phyloP scores from a whole-genome alignment of 2,329 filamentous ascomycete species.

The Xylaria sp. region DNA sequence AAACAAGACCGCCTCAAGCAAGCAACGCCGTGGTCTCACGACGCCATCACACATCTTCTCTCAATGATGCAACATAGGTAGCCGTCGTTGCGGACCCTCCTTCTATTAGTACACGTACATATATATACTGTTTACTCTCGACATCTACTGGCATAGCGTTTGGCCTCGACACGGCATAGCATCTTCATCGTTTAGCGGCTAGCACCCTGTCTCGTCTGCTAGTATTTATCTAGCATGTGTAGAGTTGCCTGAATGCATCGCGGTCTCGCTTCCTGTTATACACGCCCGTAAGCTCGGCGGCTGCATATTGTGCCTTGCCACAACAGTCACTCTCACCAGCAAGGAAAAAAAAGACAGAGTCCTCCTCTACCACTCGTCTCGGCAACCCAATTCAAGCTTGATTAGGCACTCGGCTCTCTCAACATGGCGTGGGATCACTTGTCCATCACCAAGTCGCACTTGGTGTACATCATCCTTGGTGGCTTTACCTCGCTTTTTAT shows the following conservation, averaged over 20 bases:
- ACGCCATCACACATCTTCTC: neutral
- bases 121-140: neutral
- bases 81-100: neutral
- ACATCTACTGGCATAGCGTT: neutral
- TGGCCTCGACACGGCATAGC: neutral
- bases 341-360: constrained; percentile 28
- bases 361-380: constrained; percentile 27
- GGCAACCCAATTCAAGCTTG: constrained; percentile 8
- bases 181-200: neutral
- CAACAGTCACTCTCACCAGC: constrained; percentile 28
- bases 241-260: constrained; percentile 43
- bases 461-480: constrained; percentile 98
- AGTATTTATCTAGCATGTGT: constrained; percentile 33
- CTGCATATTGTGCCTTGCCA: constrained; percentile 32
- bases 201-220: neutral
- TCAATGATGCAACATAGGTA: neutral
- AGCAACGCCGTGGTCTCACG: neutral
- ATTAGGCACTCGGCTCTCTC: constrained; percentile 3
- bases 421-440: constrained; percentile 77
- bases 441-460: constrained; percentile 88
- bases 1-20: neutral
- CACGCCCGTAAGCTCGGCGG: constrained; percentile 37
- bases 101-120: neutral
- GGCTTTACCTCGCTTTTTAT: constrained; percentile 98
- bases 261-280: constrained; percentile 31